Base-by-base conservation (phyloP, 306 rosid genomes). In the Vigna trinervia region DNA sequence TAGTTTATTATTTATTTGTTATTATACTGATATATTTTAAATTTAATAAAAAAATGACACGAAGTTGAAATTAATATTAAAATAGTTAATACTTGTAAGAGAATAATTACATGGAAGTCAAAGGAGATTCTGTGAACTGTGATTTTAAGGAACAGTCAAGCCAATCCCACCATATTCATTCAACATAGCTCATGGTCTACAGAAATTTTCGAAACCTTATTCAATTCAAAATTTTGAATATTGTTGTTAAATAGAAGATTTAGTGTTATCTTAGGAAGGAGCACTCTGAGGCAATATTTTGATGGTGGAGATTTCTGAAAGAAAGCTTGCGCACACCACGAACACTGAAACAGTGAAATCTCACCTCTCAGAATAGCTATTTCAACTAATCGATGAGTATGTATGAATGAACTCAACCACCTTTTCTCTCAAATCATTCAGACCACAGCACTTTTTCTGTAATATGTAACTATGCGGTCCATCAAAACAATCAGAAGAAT, bases 291-390 rank as follows among this genome's bases (percentile, higher is more conserved):
- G 41, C 74, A 48, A 26, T 45, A 20, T 19, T 54, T 70, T 71
- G 12, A 17, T 19, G 1, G 65, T 36, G 34, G 8, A 13, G 26
- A 20, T 36, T 54, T 53, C 36, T 11, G 53, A 38, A 38, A 36
- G 66, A 22, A 15, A 73, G 46, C 12, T 74, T 58, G 58, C 34
- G 43, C 30, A 72, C 8, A 20, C 2, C 26, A 72, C 3, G 20
- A 36, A 72, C 15, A 30, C 14, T 38, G 69, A 43, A 45, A 51
- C 12, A 74, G n/a, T 59, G 69, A 59, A 74, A 46, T 74, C 48
- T 60, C 34, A 75, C 68, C 69, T 73, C 78, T 43, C 56, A 43
- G 30, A 73, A 30, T 14, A 39, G n/a, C 10, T 38, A 8, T 23
- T 23, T 43, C 57, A 65, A 65, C 71, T 39, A 63, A 63, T 28